Conservation (phyloP, 2,329 filamentous ascomycete species). For the Trichoderma afroharzianum region DNA sequence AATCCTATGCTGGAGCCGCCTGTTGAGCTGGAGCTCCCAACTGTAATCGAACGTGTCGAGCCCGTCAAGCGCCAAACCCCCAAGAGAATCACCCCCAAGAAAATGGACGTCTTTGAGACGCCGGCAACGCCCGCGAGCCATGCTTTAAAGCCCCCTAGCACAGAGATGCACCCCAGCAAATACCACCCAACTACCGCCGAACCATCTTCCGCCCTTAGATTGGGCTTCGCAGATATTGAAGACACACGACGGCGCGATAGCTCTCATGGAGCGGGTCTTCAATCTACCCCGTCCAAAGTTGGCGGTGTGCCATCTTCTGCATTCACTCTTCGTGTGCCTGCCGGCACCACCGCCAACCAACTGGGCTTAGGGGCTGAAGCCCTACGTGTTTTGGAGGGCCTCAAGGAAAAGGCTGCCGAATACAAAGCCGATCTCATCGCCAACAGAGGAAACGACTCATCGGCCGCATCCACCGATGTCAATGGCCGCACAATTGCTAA, state of each 20-base stretch:
- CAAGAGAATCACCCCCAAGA: slow-evolving; percentile 20
- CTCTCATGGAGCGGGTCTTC: slow-evolving; percentile 32
- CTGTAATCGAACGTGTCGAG: neutral
- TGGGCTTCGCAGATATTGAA: slow-evolving; percentile 78
- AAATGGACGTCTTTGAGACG: slow-evolving; percentile 29
- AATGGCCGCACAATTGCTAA: slow-evolving; percentile 69
- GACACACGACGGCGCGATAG: slow-evolving; percentile 27
- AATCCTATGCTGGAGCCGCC: slow-evolving; percentile 31
- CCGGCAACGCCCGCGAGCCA: slow-evolving; percentile 61
- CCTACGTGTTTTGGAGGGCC: slow-evolving; percentile 59
- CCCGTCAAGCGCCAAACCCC: slow-evolving; percentile 17
- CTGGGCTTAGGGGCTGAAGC: slow-evolving; percentile 59
- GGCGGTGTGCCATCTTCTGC: slow-evolving; percentile 50
- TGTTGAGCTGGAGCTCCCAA: neutral
- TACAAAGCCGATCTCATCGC: slow-evolving; percentile 67
- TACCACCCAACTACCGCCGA: slow-evolving; percentile 72
- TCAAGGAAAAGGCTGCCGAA: slow-evolving; percentile 67
- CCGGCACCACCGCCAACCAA: slow-evolving; percentile 41
- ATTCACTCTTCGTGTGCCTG: slow-evolving; percentile 68
- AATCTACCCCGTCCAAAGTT: slow-evolving; percentile 62
- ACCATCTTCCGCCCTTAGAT: slow-evolving; percentile 72
- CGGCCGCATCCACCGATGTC: slow-evolving; percentile 34
- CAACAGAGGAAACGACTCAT: slow-evolving; percentile 50
- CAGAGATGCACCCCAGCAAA: slow-evolving; percentile 90
- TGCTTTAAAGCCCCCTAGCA: slow-evolving; percentile 64